phyloP scores from a whole-genome alignment of 257 asterid genomes.

The Pogostemon cablin region DNA sequence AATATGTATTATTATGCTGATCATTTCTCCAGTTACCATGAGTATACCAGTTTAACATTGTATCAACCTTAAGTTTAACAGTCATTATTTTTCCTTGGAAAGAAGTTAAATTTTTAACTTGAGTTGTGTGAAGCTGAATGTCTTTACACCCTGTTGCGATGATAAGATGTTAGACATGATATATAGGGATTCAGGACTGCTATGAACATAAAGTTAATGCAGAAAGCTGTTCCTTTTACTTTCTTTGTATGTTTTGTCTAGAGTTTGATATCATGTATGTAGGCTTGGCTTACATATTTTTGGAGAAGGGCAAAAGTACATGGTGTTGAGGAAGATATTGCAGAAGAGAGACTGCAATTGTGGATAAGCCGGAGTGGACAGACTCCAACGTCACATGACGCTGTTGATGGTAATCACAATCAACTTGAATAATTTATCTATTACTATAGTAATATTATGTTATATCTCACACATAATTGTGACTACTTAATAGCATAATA shows the following conservation, averaged over 20 bases:
- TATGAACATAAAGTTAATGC: not conserved
- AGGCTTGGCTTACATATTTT: conserved; percentile 99
- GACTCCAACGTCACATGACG: conserved; percentile 88
- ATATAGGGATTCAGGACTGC: conserved; percentile 9
- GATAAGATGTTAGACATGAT: not conserved
- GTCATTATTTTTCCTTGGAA: conserved; percentile 11
- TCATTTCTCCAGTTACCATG: conserved; percentile 5
- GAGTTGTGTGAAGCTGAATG: not conserved
- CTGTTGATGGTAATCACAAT: conserved; percentile 79
- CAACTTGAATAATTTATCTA: conserved; percentile 13
- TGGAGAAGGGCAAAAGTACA: conserved; percentile 98
- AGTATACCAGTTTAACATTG: not conserved
- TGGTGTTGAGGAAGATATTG: conserved; percentile 93
- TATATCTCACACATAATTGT: not conserved
- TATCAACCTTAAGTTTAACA: conserved; percentile 20
- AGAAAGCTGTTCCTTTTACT: not conserved
- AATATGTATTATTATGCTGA: conserved; percentile 15
- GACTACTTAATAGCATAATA: not conserved
- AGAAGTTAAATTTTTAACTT: not conserved
- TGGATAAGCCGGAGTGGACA: conserved; percentile 91
- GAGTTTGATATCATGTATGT: conserved; percentile 34
- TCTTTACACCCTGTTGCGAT: not conserved
- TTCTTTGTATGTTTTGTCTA: conserved; percentile 7
- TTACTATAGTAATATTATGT: not conserved
- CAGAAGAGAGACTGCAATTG: conserved; percentile 85